Evolutionary conservation across 306 rosid genomes (phyloP).

Genomic region (Leucaena leucocephala): DNA sequence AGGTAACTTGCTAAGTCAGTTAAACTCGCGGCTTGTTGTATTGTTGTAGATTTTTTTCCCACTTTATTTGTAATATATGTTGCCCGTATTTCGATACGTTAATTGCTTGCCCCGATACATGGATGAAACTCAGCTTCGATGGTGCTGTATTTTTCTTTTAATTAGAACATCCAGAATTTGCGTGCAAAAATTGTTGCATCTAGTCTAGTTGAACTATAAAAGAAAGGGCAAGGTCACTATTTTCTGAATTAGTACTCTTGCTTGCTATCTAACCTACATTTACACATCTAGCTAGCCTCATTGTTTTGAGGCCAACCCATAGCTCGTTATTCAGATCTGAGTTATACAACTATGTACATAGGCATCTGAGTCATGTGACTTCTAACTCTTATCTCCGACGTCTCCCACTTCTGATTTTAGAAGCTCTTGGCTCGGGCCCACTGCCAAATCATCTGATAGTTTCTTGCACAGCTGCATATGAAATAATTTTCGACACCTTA

Average conservation of each 20-base stretch:
- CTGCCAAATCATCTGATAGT: slow-evolving; percentile 77
- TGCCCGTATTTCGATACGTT: not conserved
- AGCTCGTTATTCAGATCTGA: not conserved
- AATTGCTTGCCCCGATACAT: too few species aligned
- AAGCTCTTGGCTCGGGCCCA: slow-evolving; percentile 42
- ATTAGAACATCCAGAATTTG: not conserved
- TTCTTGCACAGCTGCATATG: slow-evolving; percentile 71
- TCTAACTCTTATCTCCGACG: not conserved
- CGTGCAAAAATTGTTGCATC: not conserved
- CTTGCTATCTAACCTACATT: not conserved
- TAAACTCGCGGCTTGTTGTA: not conserved
- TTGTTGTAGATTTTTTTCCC: not conserved
- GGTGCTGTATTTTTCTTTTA: not conserved
- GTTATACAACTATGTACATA: slow-evolving; percentile 13
- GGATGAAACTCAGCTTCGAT: not conserved
- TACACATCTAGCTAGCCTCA: not conserved
- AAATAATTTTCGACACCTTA: not conserved
- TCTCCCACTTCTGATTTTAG: slow-evolving; percentile 32
- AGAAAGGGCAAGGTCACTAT: not conserved
- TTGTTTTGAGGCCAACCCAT: not conserved
- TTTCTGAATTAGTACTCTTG: slow-evolving; percentile 19
- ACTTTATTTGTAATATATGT: not conserved
- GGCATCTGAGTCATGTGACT: not conserved
- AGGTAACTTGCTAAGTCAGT: not conserved
- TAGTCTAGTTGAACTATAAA: not conserved